Conservation (phyloP, 768 basidiomycete species). For the Kwoniella heveanensis region DNA sequence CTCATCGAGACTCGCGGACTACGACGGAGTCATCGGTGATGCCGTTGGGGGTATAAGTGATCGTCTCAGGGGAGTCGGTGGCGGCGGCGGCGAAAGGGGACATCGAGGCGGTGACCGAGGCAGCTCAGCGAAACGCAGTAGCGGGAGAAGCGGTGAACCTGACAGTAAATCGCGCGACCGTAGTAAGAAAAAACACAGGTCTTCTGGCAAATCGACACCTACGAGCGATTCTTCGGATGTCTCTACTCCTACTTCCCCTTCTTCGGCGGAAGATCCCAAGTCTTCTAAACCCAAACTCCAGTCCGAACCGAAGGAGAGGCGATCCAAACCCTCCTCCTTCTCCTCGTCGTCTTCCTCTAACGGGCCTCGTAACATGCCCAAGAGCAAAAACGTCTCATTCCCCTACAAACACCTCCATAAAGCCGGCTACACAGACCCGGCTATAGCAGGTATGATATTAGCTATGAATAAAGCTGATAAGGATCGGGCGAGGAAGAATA, state of each 20-base stretch:
- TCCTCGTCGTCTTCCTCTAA: background rate
- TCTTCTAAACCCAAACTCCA: background rate
- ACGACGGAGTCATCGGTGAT: background rate
- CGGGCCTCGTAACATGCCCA: slow-evolving; percentile 8
- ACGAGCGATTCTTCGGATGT: background rate
- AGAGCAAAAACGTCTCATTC: slow-evolving; percentile 5
- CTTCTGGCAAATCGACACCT: background rate
- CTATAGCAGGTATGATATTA: slow-evolving; percentile 22
- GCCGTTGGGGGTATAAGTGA: background rate
- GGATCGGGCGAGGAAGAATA: slow-evolving; percentile 6
- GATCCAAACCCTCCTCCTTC: background rate
- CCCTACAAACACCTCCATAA: slow-evolving; percentile 6
- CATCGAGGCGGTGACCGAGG: background rate
- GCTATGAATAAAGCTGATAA: slow-evolving; percentile 12
- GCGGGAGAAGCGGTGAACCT: background rate
- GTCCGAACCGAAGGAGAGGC: background rate
- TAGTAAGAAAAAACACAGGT: too few relatives aligned
- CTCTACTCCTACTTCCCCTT: background rate
- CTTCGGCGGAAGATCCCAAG: background rate
- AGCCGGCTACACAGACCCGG: slow-evolving; percentile 13
- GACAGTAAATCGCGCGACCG: background rate
- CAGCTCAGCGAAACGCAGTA: too few relatives aligned
- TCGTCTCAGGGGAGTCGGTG: background rate
- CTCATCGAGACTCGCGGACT: background rate
- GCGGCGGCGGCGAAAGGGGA: background rate